These are phyloP conservation scores for Xylaria sp. DNA, from an alignment of 495 filamentous ascomycete species.

Conservation along the genomic window DNA sequence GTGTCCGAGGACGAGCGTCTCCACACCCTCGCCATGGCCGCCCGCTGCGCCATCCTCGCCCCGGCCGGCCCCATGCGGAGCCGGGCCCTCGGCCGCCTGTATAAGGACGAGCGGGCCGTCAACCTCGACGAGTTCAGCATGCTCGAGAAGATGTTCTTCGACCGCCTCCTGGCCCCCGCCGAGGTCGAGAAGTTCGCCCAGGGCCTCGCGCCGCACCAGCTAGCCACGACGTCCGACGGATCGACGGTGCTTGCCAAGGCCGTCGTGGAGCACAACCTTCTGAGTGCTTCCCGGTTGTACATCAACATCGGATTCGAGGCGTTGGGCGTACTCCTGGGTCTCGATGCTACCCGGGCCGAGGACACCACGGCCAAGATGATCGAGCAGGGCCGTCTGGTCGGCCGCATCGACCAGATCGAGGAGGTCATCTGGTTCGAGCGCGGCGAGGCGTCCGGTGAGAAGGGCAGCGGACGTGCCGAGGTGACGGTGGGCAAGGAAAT, in stretches of 20 bases:
- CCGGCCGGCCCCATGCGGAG: slow-evolving; percentile 89
- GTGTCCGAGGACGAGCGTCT: slow-evolving; percentile 85
- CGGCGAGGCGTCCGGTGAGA: slow-evolving; percentile 69
- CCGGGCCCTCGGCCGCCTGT: slow-evolving; percentile 77
- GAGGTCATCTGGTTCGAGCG: slow-evolving; percentile 84
- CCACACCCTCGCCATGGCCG: slow-evolving; percentile 84
- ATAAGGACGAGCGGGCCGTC: slow-evolving; percentile 88
- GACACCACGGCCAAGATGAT: slow-evolving; percentile 94
- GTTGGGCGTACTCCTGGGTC: slow-evolving; percentile 76
- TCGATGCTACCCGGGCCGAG: slow-evolving; percentile 85
- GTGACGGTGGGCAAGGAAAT: slow-evolving; percentile 70
- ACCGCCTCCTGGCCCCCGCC: slow-evolving; percentile 77
- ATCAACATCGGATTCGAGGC: slow-evolving; percentile 84
- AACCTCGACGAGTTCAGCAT: slow-evolving; percentile 83
- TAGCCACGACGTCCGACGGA: slow-evolving; percentile 86
- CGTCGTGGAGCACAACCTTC: slow-evolving; percentile 93
- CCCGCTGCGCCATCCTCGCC: slow-evolving; percentile 91
- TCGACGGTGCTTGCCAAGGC: slow-evolving; percentile 93
- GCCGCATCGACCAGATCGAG: slow-evolving; percentile 94
- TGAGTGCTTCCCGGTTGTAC: slow-evolving; percentile 85
- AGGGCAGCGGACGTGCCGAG: slow-evolving; percentile 63
- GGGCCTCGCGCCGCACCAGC: slow-evolving; percentile 83
- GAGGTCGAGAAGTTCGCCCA: slow-evolving; percentile 88
- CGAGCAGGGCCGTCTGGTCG: slow-evolving; percentile 85
- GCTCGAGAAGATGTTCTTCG: slow-evolving; percentile 96